Evolutionary conservation across 2,329 filamentous ascomycete species (phyloP), one percentile per base, ranked within the genome.

Genomic region (Pleurostoma richardsiae): DNA sequence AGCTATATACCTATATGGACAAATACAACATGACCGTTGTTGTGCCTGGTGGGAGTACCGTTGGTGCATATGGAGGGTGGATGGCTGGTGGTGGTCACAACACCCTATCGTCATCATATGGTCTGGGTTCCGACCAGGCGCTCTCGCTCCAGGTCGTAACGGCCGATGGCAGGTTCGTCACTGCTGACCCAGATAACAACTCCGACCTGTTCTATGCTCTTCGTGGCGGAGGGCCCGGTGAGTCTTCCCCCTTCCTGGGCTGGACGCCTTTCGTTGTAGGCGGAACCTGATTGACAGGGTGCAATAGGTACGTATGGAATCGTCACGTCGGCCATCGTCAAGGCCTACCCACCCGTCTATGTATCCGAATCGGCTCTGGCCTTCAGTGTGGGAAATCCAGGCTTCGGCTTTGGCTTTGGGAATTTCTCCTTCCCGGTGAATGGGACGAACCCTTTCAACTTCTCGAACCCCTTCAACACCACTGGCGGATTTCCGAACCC

Each of bases 141-240:
- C 57, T 80, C 4, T 66, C 71, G 29, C 63, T 67, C 45, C 60
- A 74, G 40, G 70, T 75, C 3, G 64, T 80, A 3, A 74, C 71
- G 8, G 73, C 69, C 0, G 59, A 64, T 39, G 77, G 77, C 1
- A 48, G 63, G 5, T 59, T 73, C 28, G 52, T 79, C 1, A 71
- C 64, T 4, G 77, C 74, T 2, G 69, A 68, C 40, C 65, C 60
- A 26, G 58, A 64, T 3, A 56, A 73, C 30, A 74, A 82, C 49
- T 52, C 65, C 0, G 79, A 82, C 46, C 62, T 83, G 5, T 82
- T 77, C 61, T 83, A 76, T 71, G 79, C 79, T 3, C 59, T 80
- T 4, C 64, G 69, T 39, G 76, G 76, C 8, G 76, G 78, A 3
- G 76, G 78, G 59, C 46, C 63, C 46, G 63, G 33, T 36, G n/a